phyloP scores from a whole-genome alignment of 768 basidiomycete species.

The Boletus subcaerulescens region DNA sequence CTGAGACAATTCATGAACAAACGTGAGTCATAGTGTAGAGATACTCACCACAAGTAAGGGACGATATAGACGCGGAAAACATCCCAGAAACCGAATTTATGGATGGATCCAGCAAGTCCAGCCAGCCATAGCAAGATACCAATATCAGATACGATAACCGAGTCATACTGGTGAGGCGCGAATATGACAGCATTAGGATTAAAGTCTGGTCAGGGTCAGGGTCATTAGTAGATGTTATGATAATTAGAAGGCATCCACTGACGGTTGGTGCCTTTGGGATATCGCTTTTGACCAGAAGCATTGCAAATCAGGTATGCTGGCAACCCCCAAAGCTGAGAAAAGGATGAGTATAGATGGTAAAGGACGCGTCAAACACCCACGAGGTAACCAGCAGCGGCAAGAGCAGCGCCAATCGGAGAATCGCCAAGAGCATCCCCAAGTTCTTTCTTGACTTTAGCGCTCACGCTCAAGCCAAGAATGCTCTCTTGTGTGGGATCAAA shows the following conservation, averaged over 20 bases:
- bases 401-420: conserved; percentile 72
- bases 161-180: conserved; percentile 69
- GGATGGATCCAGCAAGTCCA: conserved; percentile 52
- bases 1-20: conserved; percentile 28
- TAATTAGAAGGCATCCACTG: conserved; percentile 27
- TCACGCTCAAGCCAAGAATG: conserved; percentile 58
- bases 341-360: background rate
- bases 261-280: conserved; percentile 81
- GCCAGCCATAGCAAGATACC: conserved; percentile 75
- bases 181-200: conserved; percentile 77
- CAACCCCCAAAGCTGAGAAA: conserved; percentile 74
- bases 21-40: background rate
- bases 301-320: conserved; percentile 79
- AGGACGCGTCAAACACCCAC: conserved; percentile 34
- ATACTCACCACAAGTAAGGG: conserved; percentile 76
- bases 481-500: conserved; percentile 71
- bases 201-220: conserved; percentile 53
- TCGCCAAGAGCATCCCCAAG: conserved; percentile 87
- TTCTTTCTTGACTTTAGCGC: conserved; percentile 66
- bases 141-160: conserved; percentile 82
- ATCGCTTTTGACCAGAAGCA: conserved; percentile 79
- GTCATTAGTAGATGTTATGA: background rate
- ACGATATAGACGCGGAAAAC: conserved; percentile 80
- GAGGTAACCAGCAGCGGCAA: conserved; percentile 55
- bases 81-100: conserved; percentile 61